Percentiles rank a stretch among this genome's conserved stretches.
phyloP scores from a whole-genome alignment of 2,329 filamentous ascomycete genomes.

The Aspergillus uvarum region DNA sequence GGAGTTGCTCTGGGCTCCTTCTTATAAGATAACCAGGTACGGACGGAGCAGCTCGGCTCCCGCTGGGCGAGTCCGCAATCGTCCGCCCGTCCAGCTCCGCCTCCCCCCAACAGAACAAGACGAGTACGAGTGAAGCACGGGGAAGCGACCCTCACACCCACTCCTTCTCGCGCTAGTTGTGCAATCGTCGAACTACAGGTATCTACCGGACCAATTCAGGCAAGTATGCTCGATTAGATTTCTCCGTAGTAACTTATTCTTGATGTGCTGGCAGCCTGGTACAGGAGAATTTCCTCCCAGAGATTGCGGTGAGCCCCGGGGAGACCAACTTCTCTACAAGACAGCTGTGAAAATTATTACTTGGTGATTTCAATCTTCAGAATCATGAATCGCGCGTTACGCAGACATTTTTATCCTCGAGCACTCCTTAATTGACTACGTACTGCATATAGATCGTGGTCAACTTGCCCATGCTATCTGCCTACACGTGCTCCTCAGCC shows the following conservation, averaged over 20 bases:
- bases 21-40: too few species aligned
- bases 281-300: not conserved
- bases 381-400: too few species aligned
- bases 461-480: not conserved
- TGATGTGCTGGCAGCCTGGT: not conserved
- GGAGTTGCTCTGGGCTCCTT: constrained; percentile 4
- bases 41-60: not conserved
- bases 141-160: not conserved
- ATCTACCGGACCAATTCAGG: too few species aligned
- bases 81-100: not conserved
- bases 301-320: not conserved
- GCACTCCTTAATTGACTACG: not conserved
- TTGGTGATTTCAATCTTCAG: too few species aligned
- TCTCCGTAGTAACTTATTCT: not conserved
- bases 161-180: not conserved
- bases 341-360: not conserved
- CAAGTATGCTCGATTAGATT: not conserved
- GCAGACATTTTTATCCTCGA: too few species aligned
- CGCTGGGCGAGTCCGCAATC: not conserved
- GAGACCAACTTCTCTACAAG: not conserved
- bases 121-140: not conserved
- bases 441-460: too few species aligned
- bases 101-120: not conserved
- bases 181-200: too few species aligned
- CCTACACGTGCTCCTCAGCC: not conserved